These are phyloP conservation scores for Aspergillus udagawae DNA, from an alignment of 2,329 filamentous ascomycete species.

Conservation along the genomic window DNA sequence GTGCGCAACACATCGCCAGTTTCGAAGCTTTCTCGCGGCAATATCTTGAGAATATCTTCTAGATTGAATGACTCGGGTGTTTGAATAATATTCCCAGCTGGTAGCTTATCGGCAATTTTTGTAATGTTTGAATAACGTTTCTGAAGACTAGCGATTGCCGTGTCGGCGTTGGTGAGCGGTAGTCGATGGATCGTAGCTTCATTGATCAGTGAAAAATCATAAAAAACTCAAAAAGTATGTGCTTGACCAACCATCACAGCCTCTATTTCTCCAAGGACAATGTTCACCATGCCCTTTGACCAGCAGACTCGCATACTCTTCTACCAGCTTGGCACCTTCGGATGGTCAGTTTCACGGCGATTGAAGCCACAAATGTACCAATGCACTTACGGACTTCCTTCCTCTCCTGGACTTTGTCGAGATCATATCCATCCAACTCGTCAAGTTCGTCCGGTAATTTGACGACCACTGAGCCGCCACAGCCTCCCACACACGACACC, in stretches of 20 bases:
- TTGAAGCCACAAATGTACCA: background rate
- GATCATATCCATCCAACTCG: slow-evolving; percentile 44
- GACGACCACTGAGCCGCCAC: slow-evolving; percentile 77
- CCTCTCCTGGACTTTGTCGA: slow-evolving; percentile 38
- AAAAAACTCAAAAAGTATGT: background rate
- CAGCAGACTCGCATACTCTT: slow-evolving; percentile 71
- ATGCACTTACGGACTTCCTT: slow-evolving; percentile 40
- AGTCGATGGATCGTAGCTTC: slow-evolving; percentile 62
- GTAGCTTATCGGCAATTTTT: slow-evolving; percentile 36
- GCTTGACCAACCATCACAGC: slow-evolving; percentile 68
- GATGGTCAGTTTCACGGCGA: slow-evolving; percentile 15
- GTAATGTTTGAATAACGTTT: slow-evolving; percentile 59
- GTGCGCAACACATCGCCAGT: slow-evolving; percentile 11
- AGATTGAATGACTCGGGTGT: slow-evolving; percentile 31
- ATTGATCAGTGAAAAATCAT: slow-evolving; percentile 4
- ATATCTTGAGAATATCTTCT: slow-evolving; percentile 24
- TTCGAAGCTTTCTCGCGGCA: slow-evolving; percentile 25
- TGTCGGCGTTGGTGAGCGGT: slow-evolving; percentile 59
- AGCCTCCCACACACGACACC: slow-evolving; percentile 75
- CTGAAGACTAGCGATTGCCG: slow-evolving; percentile 56
- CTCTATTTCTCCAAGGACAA: slow-evolving; percentile 80
- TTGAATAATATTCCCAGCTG: slow-evolving; percentile 26
- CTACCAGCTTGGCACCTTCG: slow-evolving; percentile 62
- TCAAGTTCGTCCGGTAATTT: slow-evolving; percentile 67
- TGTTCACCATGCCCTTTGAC: slow-evolving; percentile 70